Evolutionary conservation across 129 eudicot species (phyloP).

Genomic region (sunflower (Helianthus annuus)): DNA sequence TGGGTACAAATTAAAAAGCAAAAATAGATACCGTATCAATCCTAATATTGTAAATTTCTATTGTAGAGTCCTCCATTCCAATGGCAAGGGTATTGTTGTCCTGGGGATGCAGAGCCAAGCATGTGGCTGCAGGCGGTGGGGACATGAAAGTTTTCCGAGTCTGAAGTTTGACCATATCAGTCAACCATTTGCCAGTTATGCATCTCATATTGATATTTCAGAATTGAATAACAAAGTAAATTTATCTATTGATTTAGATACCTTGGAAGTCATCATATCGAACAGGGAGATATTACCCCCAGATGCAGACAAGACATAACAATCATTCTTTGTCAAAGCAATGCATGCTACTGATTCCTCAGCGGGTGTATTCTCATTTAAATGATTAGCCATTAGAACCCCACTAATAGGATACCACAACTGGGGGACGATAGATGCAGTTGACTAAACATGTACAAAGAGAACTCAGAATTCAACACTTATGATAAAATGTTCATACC

Average conservation of each 20-base stretch:
- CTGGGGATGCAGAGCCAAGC: too few relatives aligned
- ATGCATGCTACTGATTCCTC: slow-evolving; percentile 79
- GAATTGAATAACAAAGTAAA: too few relatives aligned
- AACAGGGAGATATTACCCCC: slow-evolving; percentile 87
- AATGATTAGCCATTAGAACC: slow-evolving; percentile 63
- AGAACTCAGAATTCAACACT: not conserved
- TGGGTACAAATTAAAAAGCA: too few relatives aligned
- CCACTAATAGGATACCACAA: slow-evolving; percentile 78
- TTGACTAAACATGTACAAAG: slow-evolving; percentile 44
- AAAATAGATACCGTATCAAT: too few relatives aligned
- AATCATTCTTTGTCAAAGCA: slow-evolving; percentile 69
- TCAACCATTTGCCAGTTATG: not conserved
- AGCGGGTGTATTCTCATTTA: slow-evolving; percentile 51
- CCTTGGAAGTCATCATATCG: slow-evolving; percentile 94
- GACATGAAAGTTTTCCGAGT: slow-evolving; percentile 87
- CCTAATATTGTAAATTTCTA: too few relatives aligned
- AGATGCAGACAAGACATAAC: slow-evolving; percentile 36
- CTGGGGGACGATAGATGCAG: slow-evolving; percentile 65
- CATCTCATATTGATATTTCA: slow-evolving; percentile 4
- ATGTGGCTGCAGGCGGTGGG: slow-evolving; percentile 17
- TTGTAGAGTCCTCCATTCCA: too few relatives aligned
- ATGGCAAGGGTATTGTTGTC: too few relatives aligned
- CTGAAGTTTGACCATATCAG: slow-evolving; percentile 34
- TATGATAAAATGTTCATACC: slow-evolving; percentile 31
- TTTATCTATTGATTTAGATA: too few relatives aligned